Base-by-base conservation (phyloP, 495 filamentous ascomycete species). In the Pyrenopolyporus hunteri region DNA sequence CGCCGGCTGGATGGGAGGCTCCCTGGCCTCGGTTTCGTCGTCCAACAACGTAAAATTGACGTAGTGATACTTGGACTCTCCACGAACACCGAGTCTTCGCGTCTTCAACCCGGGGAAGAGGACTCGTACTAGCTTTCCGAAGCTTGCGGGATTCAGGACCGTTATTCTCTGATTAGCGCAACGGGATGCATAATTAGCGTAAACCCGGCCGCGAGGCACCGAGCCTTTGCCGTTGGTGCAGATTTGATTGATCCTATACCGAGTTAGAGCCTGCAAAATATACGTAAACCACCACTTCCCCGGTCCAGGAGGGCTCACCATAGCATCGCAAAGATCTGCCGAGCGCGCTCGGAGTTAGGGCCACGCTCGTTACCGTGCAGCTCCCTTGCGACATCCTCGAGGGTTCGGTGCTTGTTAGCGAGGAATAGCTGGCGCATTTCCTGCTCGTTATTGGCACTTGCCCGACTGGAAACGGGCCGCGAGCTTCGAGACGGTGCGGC, bases 11-110 rank as follows among this genome's bases (percentile, higher is more conserved):
- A 58, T 57, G 13, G 68, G 64, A 0, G 63, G 33, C 11, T 78
- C 76, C n/a, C 70, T 69, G 4, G 76, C 52, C 4, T 82, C 80
- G n/a, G 76, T 76, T 57, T 81, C 76, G 43, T 88, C 86, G 25
- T 89, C 85, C 16, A 77, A 81, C 26, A 97, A 80, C 2, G 84
- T 85, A 69, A 97, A 86, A 70, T 93, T 90, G 37, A 94, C 91
- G 69, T 98, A 98, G 69, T 98, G 95, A 72, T 98, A 98, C 72
- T 98, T 98, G 4, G 95, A 98, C 75, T 97, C 92, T 35, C 95
- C 95, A 16, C 94, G 87, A 33, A 98, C 92, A 37, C 94, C 94
- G 9, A 98, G 80, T 44, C 94, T 82, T 32, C 94, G 84, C 8
- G 94, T 98, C 70, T 95, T 92, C 13, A 98, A 85, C 37, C 91